Conservation (phyloP, 2,329 filamentous ascomycete species). For the Apiospora rasikravindrae region DNA sequence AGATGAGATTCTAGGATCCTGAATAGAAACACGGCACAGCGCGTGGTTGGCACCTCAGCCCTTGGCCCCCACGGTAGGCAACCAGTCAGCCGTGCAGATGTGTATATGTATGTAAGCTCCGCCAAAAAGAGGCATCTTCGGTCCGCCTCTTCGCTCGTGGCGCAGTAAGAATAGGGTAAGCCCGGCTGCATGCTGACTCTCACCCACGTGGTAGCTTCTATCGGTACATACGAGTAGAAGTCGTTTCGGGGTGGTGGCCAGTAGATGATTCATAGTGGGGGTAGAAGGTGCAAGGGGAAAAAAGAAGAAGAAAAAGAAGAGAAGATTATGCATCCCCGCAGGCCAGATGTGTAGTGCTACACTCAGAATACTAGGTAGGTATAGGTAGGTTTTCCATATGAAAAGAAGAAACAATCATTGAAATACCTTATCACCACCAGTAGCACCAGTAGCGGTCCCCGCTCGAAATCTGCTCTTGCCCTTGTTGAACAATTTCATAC, state of each 20-base stretch:
- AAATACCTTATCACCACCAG: constrained; percentile 93
- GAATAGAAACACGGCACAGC: constrained; percentile 4
- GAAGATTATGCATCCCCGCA: constrained; percentile 18
- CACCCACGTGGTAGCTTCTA: background rate
- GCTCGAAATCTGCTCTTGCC: constrained; percentile 82
- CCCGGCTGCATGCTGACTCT: background rate
- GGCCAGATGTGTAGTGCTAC: constrained; percentile 18
- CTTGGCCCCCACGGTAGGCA: background rate
- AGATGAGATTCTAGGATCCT: constrained; percentile 2
- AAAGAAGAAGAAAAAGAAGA: background rate
- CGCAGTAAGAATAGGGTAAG: constrained; percentile 5
- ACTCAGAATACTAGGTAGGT: constrained; percentile 1
- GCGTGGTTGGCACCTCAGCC: background rate
- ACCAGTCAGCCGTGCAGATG: background rate
- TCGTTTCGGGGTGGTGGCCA: background rate
- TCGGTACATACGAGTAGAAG: background rate
- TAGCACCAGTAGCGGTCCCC: constrained; percentile 56
- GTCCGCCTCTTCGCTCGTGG: background rate
- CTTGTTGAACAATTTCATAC: constrained; percentile 90
- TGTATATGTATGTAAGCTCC: background rate
- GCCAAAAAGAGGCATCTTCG: background rate
- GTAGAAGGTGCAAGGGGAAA: background rate
- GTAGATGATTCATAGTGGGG: background rate
- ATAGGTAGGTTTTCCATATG: constrained; percentile 13
- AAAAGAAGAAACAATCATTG: constrained; percentile 56